phyloP scores from a whole-genome alignment of 2,329 filamentous ascomycete species.

The Neonectria hederae region DNA sequence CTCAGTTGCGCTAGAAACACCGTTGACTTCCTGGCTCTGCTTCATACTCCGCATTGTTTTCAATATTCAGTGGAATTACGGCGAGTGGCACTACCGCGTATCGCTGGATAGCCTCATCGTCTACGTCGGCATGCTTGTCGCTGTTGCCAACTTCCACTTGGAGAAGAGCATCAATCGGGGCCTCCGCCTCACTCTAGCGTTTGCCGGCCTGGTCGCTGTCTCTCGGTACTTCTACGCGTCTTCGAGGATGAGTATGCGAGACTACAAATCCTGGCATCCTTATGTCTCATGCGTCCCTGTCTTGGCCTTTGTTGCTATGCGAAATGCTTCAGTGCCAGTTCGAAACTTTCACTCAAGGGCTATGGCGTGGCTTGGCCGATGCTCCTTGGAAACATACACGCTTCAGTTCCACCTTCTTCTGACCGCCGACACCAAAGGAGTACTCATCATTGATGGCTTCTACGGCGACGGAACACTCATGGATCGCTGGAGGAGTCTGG shows the following conservation, averaged over 20 bases:
- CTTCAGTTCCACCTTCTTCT: slow-evolving; percentile 71
- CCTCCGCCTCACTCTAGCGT: slow-evolving; percentile 40
- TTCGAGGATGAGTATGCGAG: background rate
- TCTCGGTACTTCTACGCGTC: background rate
- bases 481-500: slow-evolving; percentile 37
- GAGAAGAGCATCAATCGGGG: slow-evolving; percentile 28
- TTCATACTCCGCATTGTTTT: slow-evolving; percentile 51
- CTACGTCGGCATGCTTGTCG: slow-evolving; percentile 63
- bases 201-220: slow-evolving; percentile 43
- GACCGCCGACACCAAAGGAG: slow-evolving; percentile 64
- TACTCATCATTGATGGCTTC: slow-evolving; percentile 42
- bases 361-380: slow-evolving; percentile 62
- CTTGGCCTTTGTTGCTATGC: slow-evolving; percentile 60
- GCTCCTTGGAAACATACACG: slow-evolving; percentile 67
- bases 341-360: slow-evolving; percentile 49
- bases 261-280: slow-evolving; percentile 62
- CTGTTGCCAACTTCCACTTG: slow-evolving; percentile 36
- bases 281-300: slow-evolving; percentile 65
- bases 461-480: slow-evolving; percentile 30
- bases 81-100: slow-evolving; percentile 61
- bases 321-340: slow-evolving; percentile 51
- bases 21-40: slow-evolving; percentile 34
- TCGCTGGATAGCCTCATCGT: slow-evolving; percentile 63
- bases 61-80: slow-evolving; percentile 58
- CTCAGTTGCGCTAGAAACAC: slow-evolving; percentile 38